Evolutionary conservation across 2,329 filamentous ascomycete species (phyloP).

Genomic region (Botrytis cinerea): DNA sequence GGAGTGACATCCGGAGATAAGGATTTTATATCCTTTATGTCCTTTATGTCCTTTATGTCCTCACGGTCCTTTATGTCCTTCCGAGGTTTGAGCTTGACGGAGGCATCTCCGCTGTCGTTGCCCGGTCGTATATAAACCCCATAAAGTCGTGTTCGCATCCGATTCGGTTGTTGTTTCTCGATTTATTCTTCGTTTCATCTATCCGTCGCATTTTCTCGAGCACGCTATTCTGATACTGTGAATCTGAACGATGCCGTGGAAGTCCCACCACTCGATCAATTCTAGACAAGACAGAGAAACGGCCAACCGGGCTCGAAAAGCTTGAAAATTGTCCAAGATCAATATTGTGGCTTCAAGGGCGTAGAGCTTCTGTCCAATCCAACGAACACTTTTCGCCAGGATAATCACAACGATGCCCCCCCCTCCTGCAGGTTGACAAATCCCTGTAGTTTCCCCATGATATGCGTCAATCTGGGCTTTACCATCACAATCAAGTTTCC

Average conservation of each 20-base stretch:
- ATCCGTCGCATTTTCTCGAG: background rate
- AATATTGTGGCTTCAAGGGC: background rate
- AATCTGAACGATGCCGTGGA: background rate
- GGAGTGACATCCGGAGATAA: background rate
- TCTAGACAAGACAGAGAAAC: background rate
- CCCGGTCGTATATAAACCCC: background rate
- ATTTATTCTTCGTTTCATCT: background rate
- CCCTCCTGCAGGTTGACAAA: constrained; percentile 8
- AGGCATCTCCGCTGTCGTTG: background rate
- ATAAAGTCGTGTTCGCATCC: background rate
- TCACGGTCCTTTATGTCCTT: too few relatives aligned
- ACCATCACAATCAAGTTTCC: background rate
- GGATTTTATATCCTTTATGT: background rate
- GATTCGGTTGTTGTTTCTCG: background rate
- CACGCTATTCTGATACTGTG: background rate
- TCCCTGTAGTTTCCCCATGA: background rate
- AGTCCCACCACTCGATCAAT: background rate
- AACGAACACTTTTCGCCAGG: background rate
- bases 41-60: background rate
- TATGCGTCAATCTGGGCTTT: background rate
- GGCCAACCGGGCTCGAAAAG: background rate
- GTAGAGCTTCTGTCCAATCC: background rate
- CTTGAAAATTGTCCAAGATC: background rate
- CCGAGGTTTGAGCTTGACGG: background rate
- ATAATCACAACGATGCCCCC: too few relatives aligned